Conservation (phyloP, 495 filamentous ascomycete genomes). For the Aspergillus indologenus region DNA sequence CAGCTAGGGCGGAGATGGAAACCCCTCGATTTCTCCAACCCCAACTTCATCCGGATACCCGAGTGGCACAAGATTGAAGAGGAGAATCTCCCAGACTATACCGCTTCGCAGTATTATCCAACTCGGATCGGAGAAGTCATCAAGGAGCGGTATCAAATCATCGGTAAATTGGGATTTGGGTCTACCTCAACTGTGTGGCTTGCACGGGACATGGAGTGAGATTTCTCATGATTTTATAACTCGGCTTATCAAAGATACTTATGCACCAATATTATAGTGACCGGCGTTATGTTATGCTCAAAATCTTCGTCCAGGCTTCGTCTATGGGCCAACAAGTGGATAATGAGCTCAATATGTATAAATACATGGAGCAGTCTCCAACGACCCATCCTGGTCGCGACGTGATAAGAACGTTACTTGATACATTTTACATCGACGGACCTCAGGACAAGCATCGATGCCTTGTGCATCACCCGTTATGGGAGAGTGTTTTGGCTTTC, state of each 20-base stretch:
- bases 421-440: constrained; percentile 32
- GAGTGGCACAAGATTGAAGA: constrained; percentile 15
- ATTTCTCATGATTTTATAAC: background rate
- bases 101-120: constrained; percentile 7
- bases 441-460: constrained; percentile 40
- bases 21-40: constrained; percentile 19
- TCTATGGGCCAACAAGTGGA: background rate
- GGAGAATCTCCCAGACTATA: constrained; percentile 10
- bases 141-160: constrained; percentile 1
- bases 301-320: background rate
- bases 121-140: constrained; percentile 5
- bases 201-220: constrained; percentile 1
- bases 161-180: background rate
- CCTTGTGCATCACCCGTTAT: constrained; percentile 41
- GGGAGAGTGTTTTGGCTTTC: constrained; percentile 39
- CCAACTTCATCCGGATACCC: constrained; percentile 17
- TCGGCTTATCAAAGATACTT: background rate
- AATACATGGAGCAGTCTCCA: constrained; percentile 19
- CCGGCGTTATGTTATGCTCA: constrained; percentile 5
- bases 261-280: constrained; percentile 6
- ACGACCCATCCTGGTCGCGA: constrained; percentile 24
- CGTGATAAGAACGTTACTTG: constrained; percentile 26
- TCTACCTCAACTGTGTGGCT: background rate
- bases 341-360: constrained; percentile 21
- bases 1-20: constrained; percentile 11